These are phyloP conservation scores for Panicum virgatum DNA, from an alignment of 202 grass and related monocot genomes.

Conservation along the genomic window DNA sequence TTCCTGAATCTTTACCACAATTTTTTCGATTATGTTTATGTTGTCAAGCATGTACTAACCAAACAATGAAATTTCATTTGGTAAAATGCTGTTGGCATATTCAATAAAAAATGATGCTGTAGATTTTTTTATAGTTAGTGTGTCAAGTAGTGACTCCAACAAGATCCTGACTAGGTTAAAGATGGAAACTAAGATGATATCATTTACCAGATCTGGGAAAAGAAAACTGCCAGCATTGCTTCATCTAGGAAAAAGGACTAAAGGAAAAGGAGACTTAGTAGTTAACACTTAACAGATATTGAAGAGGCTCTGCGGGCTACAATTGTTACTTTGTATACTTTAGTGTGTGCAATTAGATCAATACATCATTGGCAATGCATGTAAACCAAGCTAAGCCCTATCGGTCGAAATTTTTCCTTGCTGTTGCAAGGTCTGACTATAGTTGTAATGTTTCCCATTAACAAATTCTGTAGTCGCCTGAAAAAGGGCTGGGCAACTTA, in stretches of 20 bases:
- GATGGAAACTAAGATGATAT: conserved; percentile 11
- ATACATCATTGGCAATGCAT: neutral
- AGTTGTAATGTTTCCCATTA: neutral
- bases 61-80: neutral
- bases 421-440: neutral
- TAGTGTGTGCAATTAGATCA: conserved; percentile 11
- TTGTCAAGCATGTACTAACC: neutral
- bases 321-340: conserved; percentile 11
- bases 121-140: conserved; percentile 6
- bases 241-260: neutral
- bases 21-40: conserved; percentile 17
- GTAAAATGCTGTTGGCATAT: conserved; percentile 7
- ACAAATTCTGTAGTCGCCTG: neutral
- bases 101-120: conserved; percentile 14
- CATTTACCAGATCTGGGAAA: neutral
- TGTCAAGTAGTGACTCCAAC: conserved; percentile 18
- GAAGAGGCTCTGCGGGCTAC: neutral
- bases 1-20: conserved; percentile 20
- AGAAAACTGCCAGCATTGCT: conserved; percentile 3
- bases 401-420: conserved; percentile 9
- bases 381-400: neutral
- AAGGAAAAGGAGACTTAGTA: neutral
- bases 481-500: conserved; percentile 1
- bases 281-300: neutral
- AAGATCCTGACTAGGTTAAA: conserved; percentile 26